A percentile compares a stretch with the other conserved stretches of the same genome.
Conservation (phyloP, 352 stramenopile genomes). For the Phytophthora nicotianae region DNA sequence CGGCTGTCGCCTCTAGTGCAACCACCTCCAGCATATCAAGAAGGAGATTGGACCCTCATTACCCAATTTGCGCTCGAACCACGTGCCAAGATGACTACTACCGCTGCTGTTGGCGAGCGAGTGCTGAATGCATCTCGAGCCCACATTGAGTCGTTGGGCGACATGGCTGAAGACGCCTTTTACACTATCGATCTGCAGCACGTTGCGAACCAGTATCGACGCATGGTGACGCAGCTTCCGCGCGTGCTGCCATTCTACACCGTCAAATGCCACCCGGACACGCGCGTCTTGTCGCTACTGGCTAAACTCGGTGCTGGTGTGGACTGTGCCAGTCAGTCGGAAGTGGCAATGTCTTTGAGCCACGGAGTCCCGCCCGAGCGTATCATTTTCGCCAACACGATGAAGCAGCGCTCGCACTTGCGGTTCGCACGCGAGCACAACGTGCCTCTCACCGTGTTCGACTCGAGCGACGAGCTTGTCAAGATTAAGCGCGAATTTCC, state of each 20-base stretch:
- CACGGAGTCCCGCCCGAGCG: slow-evolving; percentile 54
- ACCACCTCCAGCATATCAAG: neutral
- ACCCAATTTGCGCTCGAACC: slow-evolving; percentile 10
- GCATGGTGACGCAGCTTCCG: slow-evolving; percentile 52
- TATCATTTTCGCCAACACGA: slow-evolving; percentile 93
- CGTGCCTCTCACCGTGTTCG: slow-evolving; percentile 84
- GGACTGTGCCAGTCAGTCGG: slow-evolving; percentile 86
- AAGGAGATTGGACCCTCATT: slow-evolving; percentile 1
- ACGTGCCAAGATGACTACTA: slow-evolving; percentile 9
- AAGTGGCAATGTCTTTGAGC: slow-evolving; percentile 73
- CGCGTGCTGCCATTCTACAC: slow-evolving; percentile 86
- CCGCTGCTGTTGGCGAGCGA: slow-evolving; percentile 13
- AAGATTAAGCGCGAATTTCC: slow-evolving; percentile 53
- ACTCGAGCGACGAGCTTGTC: slow-evolving; percentile 86
- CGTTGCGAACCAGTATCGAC: slow-evolving; percentile 53
- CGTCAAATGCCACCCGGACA: slow-evolving; percentile 92
- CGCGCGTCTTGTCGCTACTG: slow-evolving; percentile 51
- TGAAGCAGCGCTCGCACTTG: slow-evolving; percentile 83
- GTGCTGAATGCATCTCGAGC: slow-evolving; percentile 21
- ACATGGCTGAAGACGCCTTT: slow-evolving; percentile 57
- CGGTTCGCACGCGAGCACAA: slow-evolving; percentile 57
- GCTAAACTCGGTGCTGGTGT: slow-evolving; percentile 66
- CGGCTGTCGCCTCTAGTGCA: neutral
- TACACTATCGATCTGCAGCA: slow-evolving; percentile 64
- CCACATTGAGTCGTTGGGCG: slow-evolving; percentile 34